Evolutionary conservation across 805 yeast genomes (phyloP).

Genomic region (Wickerhamiella bombiphila): DNA sequence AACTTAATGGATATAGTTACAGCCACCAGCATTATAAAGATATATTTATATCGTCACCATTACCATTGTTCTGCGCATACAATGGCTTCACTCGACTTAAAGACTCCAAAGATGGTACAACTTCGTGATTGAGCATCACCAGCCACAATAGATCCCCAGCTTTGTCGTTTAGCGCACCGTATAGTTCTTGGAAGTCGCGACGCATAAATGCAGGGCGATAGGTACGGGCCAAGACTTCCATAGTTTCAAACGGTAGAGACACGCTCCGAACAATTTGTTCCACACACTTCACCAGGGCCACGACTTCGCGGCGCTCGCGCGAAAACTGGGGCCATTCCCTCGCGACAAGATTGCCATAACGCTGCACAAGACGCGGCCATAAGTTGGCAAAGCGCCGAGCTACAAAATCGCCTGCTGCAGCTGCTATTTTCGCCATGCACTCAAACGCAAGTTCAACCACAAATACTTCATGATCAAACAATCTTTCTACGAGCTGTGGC

Average conservation of each 20-base stretch:
- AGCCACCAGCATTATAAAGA: too few relatives aligned
- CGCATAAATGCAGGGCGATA: slow-evolving; percentile 12
- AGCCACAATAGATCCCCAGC: slow-evolving; percentile 12
- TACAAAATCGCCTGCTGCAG: slow-evolving; percentile 25
- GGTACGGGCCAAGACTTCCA: slow-evolving; percentile 6
- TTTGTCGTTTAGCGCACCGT: background rate
- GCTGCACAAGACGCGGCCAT: slow-evolving; percentile 9
- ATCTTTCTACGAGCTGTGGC: slow-evolving; percentile 29
- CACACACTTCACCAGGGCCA: slow-evolving; percentile 6
- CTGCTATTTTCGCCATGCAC: slow-evolving; percentile 19
- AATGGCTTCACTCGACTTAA: background rate
- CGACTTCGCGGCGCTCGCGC: slow-evolving; percentile 7
- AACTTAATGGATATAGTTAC: too few relatives aligned
- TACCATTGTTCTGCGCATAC: too few relatives aligned
- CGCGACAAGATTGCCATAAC: slow-evolving; percentile 1
- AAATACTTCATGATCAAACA: slow-evolving; percentile 22
- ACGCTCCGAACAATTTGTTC: background rate
- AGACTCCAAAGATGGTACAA: background rate
- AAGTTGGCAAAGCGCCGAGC: slow-evolving; percentile 20
- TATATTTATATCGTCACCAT: too few relatives aligned
- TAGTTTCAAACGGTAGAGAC: slow-evolving; percentile 5
- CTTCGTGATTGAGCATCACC: slow-evolving; percentile 5
- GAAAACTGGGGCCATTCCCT: slow-evolving; percentile 15
- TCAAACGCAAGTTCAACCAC: slow-evolving; percentile 22
- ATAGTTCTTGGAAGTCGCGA: slow-evolving; percentile 4